Evolutionary conservation across 257 asterid genomes (phyloP).

Genomic region (Capsicum pubescens): DNA sequence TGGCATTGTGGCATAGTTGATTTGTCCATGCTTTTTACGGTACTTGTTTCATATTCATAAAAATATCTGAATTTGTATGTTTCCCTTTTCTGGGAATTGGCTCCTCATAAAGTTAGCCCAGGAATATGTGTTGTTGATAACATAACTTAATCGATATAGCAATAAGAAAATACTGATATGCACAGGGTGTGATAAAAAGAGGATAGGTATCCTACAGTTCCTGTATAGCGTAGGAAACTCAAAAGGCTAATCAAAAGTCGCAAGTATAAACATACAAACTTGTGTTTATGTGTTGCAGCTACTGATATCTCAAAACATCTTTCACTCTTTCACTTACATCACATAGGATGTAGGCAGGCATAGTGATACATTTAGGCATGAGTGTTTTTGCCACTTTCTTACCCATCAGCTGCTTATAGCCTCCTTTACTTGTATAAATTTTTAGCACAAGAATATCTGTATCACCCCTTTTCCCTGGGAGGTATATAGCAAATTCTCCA

Average conservation of each 20-base stretch:
- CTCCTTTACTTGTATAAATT: not conserved
- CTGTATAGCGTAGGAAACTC: not conserved
- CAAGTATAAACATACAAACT: not conserved
- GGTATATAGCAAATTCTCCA: not conserved
- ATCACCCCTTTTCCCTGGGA: not conserved
- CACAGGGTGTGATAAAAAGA: not conserved
- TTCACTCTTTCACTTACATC: not conserved
- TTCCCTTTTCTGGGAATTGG: not conserved
- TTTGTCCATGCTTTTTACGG: conserved; percentile 13
- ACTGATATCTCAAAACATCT: not conserved
- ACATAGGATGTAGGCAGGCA: not conserved
- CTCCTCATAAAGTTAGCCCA: not conserved
- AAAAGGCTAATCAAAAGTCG: not conserved
- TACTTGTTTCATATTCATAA: conserved; percentile 6
- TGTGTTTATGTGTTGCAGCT: not conserved
- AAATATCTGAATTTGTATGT: not conserved
- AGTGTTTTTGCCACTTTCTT: conserved; percentile 5
- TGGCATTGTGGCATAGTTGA: not conserved
- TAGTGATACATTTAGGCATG: not conserved
- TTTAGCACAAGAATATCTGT: not conserved
- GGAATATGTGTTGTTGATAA: not conserved
- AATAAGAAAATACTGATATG: not conserved
- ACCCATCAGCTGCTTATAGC: not conserved
- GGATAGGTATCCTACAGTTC: not conserved
- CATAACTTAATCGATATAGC: conserved; percentile 9